phyloP scores from a whole-genome alignment of 345 rosid genomes.

The Ceriops zippeliana region DNA sequence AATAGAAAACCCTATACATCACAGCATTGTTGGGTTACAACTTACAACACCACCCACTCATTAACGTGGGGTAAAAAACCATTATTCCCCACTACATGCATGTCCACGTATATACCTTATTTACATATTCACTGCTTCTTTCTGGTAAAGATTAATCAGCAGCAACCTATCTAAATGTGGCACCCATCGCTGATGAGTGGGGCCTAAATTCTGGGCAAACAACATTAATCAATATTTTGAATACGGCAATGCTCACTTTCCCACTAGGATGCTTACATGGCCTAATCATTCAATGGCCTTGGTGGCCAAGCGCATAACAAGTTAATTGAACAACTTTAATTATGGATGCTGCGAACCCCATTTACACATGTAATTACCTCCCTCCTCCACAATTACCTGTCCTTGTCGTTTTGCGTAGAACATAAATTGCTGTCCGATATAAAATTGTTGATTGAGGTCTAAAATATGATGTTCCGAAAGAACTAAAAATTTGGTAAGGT shows the following conservation, averaged over 20 bases:
- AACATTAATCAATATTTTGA: background rate
- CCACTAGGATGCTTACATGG: too few relatives aligned
- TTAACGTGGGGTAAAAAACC: too few relatives aligned
- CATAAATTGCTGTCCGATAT: background rate
- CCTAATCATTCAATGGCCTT: background rate
- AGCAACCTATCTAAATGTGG: too few relatives aligned
- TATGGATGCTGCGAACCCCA: background rate
- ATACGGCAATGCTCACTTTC: background rate
- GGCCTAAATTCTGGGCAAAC: too few relatives aligned
- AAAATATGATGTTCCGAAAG: conserved; percentile 16
- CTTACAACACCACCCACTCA: too few relatives aligned
- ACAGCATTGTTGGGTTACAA: too few relatives aligned
- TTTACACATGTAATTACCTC: background rate
- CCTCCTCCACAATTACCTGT: background rate
- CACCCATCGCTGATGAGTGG: too few relatives aligned
- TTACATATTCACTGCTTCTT: too few relatives aligned
- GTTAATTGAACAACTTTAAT: background rate
- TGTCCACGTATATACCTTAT: too few relatives aligned
- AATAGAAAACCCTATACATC: too few relatives aligned
- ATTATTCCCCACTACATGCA: too few relatives aligned
- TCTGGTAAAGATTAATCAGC: too few relatives aligned
- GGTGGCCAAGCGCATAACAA: background rate
- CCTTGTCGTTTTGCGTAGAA: background rate
- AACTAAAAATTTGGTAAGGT: conserved; percentile 20
- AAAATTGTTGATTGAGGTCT: background rate